phyloP scores from a whole-genome alignment of 1,284 basidiomycete genomes.

The Microbotryum silenes-acaulis region DNA sequence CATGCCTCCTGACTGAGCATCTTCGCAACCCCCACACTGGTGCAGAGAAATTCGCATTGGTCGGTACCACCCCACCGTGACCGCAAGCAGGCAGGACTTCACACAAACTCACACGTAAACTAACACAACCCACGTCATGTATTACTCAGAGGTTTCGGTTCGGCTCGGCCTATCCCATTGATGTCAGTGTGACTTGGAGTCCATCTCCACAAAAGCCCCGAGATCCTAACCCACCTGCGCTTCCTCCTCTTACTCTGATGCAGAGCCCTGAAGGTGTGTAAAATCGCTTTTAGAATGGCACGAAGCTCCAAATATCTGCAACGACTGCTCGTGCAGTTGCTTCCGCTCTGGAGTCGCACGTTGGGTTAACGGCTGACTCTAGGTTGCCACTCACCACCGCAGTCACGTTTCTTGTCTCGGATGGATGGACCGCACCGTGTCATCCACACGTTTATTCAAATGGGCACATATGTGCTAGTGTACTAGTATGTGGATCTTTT shows the following conservation, averaged over 20 bases:
- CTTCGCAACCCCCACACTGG: not conserved
- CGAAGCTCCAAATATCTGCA: not conserved
- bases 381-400: constrained; percentile 22
- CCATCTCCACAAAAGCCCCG: not conserved
- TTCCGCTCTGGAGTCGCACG: not conserved
- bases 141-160: constrained; percentile 22
- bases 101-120: too few species aligned
- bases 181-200: constrained; percentile 4
- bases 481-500: constrained; percentile 30
- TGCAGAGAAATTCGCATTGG: constrained; percentile 28
- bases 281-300: not conserved
- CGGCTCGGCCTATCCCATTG: constrained; percentile 22
- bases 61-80: not conserved
- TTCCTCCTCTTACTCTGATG: not conserved
- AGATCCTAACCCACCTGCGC: not conserved
- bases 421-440: constrained; percentile 38
- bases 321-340: not conserved
- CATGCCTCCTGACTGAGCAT: not conserved
- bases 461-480: constrained; percentile 42
- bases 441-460: constrained; percentile 43
- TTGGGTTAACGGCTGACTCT: not conserved
- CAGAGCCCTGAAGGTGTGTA: constrained; percentile 2
- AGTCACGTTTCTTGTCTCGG: constrained; percentile 41
- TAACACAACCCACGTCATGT: too few species aligned
- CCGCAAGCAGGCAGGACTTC: too few species aligned